Evolutionary conservation across 2,329 filamentous ascomycete genomes (phyloP).

Genomic region (Beauveria sp.): DNA sequence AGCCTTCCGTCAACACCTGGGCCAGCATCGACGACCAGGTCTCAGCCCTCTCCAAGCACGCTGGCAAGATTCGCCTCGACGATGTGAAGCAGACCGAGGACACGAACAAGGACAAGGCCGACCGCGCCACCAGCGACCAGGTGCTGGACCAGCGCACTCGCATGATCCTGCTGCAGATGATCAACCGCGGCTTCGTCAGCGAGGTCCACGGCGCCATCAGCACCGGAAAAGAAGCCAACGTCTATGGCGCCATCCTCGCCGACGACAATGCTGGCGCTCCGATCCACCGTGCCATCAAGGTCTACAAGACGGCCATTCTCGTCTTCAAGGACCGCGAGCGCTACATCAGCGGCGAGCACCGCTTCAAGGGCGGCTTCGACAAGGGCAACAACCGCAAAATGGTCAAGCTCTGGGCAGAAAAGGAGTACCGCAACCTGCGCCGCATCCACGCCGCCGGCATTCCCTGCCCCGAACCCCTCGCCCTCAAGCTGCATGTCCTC

Average conservation of each 20-base stretch:
- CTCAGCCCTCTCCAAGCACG: constrained; percentile 74
- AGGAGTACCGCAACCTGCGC: constrained; percentile 91
- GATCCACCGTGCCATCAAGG: constrained; percentile 83
- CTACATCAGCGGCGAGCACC: constrained; percentile 90
- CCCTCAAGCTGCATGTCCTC: constrained; percentile 86
- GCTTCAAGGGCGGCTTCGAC: constrained; percentile 85
- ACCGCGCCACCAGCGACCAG: constrained; percentile 89
- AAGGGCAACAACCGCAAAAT: constrained; percentile 94
- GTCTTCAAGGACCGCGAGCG: constrained; percentile 97
- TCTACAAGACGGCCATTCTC: constrained; percentile 97
- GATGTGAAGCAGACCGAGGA: constrained; percentile 45
- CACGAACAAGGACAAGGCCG: constrained; percentile 75
- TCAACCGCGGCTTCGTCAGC: constrained; percentile 81
- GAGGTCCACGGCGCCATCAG: constrained; percentile 94
- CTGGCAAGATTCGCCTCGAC: constrained; percentile 76
- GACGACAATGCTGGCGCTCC: constrained; percentile 45
- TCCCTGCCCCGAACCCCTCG: constrained; percentile 81
- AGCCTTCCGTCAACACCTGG: constrained; percentile 70
- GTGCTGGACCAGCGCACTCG: constrained; percentile 89
- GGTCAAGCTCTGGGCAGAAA: constrained; percentile 98
- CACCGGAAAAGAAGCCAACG: constrained; percentile 96
- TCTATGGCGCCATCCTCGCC: constrained; percentile 77
- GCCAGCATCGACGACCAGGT: constrained; percentile 83
- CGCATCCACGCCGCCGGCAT: constrained; percentile 79
- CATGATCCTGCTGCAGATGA: constrained; percentile 93